Evolutionary conservation across 345 rosid genomes (phyloP).

Genomic region (Aquilaria yunnanensis): DNA sequence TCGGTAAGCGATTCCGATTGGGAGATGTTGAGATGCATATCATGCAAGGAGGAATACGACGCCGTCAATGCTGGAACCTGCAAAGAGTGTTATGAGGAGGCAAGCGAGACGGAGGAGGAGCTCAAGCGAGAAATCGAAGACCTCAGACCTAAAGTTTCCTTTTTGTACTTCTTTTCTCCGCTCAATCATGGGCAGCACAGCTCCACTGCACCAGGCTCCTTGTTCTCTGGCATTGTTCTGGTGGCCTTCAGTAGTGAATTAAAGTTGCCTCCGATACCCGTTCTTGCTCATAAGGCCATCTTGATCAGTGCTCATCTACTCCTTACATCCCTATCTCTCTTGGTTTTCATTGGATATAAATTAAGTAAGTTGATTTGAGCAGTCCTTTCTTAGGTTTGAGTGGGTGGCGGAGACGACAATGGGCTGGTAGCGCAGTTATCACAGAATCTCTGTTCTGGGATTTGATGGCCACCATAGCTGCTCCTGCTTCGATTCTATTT

Average conservation of each 20-base stretch:
- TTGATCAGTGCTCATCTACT: conserved; percentile 30
- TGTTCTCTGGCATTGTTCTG: conserved; percentile 58
- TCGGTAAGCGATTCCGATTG: conserved; percentile 22
- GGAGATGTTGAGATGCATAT: conserved; percentile 49
- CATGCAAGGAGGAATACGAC: conserved; percentile 58
- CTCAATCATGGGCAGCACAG: conserved; percentile 25
- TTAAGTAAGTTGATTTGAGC: too few species aligned
- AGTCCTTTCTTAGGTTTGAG: too few species aligned
- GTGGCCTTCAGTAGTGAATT: conserved; percentile 44
- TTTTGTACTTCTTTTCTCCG: conserved; percentile 53
- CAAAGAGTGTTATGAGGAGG: conserved; percentile 59
- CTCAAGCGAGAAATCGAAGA: conserved; percentile 74
- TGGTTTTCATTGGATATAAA: too few species aligned
- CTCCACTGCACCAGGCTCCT: conserved; percentile 9
- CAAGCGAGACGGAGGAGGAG: conserved; percentile 59
- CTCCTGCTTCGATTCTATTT: background rate
- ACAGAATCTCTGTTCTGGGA: too few species aligned
- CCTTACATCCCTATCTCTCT: too few species aligned
- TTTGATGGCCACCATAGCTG: too few species aligned
- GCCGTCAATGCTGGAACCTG: conserved; percentile 43
- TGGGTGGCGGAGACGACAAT: too few species aligned
- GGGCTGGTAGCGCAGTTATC: too few species aligned
- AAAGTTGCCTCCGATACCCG: conserved; percentile 34
- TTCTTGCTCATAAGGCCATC: conserved; percentile 62
- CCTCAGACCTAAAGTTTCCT: conserved; percentile 59